These are phyloP conservation scores for Nissolia schottii DNA, from an alignment of 306 rosid genomes.

Conservation along the genomic window DNA sequence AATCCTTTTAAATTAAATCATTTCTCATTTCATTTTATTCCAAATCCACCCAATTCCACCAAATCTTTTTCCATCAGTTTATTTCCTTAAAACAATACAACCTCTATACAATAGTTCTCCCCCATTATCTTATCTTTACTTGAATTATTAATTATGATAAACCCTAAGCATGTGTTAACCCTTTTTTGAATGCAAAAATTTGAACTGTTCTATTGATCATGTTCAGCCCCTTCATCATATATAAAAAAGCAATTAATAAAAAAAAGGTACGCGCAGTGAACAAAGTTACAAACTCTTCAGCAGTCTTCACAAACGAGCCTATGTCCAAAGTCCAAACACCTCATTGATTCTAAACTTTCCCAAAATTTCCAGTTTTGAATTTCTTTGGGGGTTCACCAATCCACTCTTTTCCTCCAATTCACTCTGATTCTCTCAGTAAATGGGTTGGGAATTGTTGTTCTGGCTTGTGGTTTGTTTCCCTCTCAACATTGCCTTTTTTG, in stretches of 20 bases:
- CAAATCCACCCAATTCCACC: too few species aligned
- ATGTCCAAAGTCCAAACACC: background rate
- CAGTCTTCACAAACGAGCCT: background rate
- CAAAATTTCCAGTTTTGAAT: background rate
- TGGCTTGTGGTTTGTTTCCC: constrained; percentile 66
- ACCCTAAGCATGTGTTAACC: too few species aligned
- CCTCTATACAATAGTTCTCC: too few species aligned
- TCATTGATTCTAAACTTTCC: background rate
- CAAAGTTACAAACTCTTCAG: background rate
- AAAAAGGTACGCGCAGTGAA: background rate
- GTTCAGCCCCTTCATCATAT: background rate
- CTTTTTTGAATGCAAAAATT: background rate
- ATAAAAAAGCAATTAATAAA: too few species aligned
- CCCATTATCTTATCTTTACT: too few species aligned
- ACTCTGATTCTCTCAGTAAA: background rate
- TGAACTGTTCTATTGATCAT: background rate
- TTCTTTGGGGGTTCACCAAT: background rate
- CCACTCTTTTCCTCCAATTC: background rate
- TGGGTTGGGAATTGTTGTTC: constrained; percentile 40
- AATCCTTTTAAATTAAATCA: too few species aligned
- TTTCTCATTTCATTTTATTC: too few species aligned
- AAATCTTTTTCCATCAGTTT: too few species aligned
- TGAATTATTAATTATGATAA: too few species aligned
- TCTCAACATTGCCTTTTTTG: constrained; percentile 58
- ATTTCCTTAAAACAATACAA: too few species aligned